Base-by-base conservation (phyloP, 345 rosid species). In the Excoecaria agallocha region DNA sequence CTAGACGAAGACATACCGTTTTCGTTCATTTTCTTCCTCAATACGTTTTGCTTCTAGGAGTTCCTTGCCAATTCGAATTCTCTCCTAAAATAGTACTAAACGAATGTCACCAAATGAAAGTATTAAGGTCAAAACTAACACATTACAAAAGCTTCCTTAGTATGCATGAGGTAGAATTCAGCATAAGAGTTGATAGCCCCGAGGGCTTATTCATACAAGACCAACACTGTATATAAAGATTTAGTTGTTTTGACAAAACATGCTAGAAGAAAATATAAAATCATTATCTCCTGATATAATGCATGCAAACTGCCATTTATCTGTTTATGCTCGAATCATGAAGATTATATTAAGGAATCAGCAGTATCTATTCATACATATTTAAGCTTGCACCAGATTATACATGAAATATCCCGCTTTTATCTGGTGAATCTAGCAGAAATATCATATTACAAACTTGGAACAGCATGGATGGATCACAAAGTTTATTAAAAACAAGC, bases 61-160 rank as follows among this genome's bases (percentile, higher is more conserved):
- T 82, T 94, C 98, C 89, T 94, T 94, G 78, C 98, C 98, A 64
- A 89, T 78, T 74, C 98, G 95, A 84, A 92, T 86, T 82, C 98
- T 86, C 86, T 94, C 98, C 98, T 94, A 79, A 69, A 79, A 71
- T 59, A 39, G 51, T 35, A 48, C 4, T 11, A 20, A 59, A 43
- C 43, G 35, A 25, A 54, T 48, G 43, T 68, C 30, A 54, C 1
- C 12, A 39, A 54, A 50, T 48, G 35, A 24, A 12, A 58, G 55
- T 43, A 49, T 50, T 24, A 68, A 38, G 48, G 58, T 59, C 25
- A 22, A 67, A 17, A 50, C 59, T 54, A 39, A 71, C 73, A 13
- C 30, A 25, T 55, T 41, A 20, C 3, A 43, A 71, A 20, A 20
- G 62, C 51, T 38, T 51, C 13, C 13, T 24, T 25, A 63, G 46